Percentiles rank a stretch among this genome's conserved stretches.
Conservation (phyloP, 371 early-diverging fungal species). For the Chytridium lagenaria region DNA sequence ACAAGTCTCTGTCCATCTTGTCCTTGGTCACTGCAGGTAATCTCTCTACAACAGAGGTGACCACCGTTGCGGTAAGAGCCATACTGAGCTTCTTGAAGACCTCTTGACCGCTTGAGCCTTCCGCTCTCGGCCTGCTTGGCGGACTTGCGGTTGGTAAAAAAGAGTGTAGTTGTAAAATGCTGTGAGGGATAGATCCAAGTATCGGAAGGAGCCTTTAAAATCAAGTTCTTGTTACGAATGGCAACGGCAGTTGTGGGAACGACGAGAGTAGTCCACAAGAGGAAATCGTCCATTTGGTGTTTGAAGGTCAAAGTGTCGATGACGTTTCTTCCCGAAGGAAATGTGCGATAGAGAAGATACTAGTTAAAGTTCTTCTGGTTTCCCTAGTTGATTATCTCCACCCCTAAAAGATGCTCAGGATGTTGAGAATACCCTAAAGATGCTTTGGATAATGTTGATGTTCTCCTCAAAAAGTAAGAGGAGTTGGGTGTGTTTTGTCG, state of each 20-base stretch:
- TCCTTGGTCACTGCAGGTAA: neutral
- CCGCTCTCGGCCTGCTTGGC: neutral
- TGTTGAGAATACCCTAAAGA: no score
- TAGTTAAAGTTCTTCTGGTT: no score
- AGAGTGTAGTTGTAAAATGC: neutral
- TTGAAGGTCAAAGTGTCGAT: no score
- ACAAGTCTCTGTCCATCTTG: neutral
- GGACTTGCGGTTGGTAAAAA: neutral
- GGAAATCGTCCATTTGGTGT: slow-evolving; percentile 10
- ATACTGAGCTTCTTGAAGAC: neutral
- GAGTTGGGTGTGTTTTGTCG: no score
- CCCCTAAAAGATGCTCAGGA: no score
- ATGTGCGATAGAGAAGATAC: no score
- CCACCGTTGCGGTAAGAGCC: neutral
- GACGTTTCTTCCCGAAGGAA: no score
- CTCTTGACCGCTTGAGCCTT: neutral
- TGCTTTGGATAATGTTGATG: no score
- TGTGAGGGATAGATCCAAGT: neutral
- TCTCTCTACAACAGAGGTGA: neutral
- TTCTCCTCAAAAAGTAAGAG: no score
- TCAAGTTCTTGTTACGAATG: neutral
- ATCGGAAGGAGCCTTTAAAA: neutral
- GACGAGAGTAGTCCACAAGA: neutral
- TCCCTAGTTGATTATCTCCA: no score
- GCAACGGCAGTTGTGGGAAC: slow-evolving; percentile 3